phyloP scores from a whole-genome alignment of 2,329 filamentous ascomycete genomes.

The Talaromyces sp. region DNA sequence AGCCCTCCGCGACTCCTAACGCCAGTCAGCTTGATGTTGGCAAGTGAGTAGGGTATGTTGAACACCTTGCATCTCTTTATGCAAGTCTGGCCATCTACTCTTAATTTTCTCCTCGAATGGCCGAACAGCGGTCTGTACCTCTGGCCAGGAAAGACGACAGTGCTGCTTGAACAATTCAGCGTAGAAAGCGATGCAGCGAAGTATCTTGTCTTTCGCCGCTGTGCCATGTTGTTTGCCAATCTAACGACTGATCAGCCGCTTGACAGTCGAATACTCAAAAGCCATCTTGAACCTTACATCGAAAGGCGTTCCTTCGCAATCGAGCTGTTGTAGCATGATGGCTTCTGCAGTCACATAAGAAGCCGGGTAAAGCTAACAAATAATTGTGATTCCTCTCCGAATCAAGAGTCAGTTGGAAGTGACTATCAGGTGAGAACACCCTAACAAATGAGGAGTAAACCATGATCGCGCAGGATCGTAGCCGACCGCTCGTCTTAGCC shows the following conservation, averaged over 20 bases:
- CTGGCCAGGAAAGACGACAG: background rate
- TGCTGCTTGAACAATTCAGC: background rate
- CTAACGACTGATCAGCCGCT: background rate
- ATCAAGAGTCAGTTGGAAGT: background rate
- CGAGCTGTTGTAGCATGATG: background rate
- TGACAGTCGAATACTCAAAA: background rate
- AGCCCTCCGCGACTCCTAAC: constrained; percentile 48
- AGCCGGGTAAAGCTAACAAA: background rate
- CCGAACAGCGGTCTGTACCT: background rate
- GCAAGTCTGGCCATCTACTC: constrained; percentile 28
- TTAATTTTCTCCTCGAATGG: constrained; percentile 41
- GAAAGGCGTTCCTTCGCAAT: background rate
- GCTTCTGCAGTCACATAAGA: background rate
- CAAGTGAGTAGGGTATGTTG: background rate
- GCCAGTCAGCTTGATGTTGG: background rate
- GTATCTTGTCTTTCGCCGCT: constrained; percentile 9
- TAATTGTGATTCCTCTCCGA: background rate
- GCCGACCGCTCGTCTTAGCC: background rate
- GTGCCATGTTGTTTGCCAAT: constrained; percentile 11
- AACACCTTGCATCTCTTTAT: constrained; percentile 25
- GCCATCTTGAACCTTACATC: background rate
- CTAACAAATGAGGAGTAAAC: background rate
- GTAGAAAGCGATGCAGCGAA: constrained; percentile 9
- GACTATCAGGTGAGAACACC: background rate
- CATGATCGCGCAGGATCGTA: background rate